A percentile compares a stretch with the other conserved stretches of the same genome.
phyloP scores from a whole-genome alignment of 2,329 filamentous ascomycete species.

The Sporothrix sp. region DNA sequence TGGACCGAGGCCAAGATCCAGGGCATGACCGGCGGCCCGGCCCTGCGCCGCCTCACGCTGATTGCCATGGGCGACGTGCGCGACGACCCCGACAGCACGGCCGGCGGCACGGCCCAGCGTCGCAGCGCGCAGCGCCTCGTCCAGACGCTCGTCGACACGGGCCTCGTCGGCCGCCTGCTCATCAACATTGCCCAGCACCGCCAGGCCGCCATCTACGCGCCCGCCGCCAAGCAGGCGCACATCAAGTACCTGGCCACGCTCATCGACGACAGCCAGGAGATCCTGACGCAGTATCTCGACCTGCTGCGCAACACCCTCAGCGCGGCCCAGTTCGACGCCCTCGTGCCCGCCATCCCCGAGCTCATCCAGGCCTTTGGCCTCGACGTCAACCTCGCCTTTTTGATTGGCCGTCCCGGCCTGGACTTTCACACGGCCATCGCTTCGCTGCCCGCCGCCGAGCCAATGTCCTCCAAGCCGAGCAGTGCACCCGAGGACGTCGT shows the following conservation, averaged over 20 bases:
- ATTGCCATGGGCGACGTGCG: constrained; percentile 73
- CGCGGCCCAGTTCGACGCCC: constrained; percentile 63
- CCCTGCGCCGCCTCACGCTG: constrained; percentile 70
- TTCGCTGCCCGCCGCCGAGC: neutral
- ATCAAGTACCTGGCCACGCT: constrained; percentile 84
- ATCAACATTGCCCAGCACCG: constrained; percentile 85
- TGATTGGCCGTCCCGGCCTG: constrained; percentile 68
- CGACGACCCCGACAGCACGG: constrained; percentile 1
- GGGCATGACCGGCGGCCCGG: constrained; percentile 78
- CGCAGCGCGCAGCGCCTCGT: constrained; percentile 69
- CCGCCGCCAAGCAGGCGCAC: constrained; percentile 62
- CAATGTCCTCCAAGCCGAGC: neutral
- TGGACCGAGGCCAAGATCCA: constrained; percentile 82
- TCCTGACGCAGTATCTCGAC: constrained; percentile 81
- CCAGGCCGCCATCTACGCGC: constrained; percentile 71
- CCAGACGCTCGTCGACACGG: constrained; percentile 65
- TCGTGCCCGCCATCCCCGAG: constrained; percentile 64
- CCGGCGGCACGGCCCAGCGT: constrained; percentile 29
- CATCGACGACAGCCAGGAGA: constrained; percentile 80
- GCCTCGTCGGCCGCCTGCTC: constrained; percentile 72
- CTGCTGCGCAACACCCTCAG: constrained; percentile 72
- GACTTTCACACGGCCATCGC: constrained; percentile 42
- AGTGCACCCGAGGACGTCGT: neutral
- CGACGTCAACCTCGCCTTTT: constrained; percentile 71
- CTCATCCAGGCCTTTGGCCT: constrained; percentile 73